A percentile compares a stretch with the other conserved stretches of the same genome.
phyloP scores from a whole-genome alignment of 176 grass and related monocot species.

The Paspalum notatum region DNA sequence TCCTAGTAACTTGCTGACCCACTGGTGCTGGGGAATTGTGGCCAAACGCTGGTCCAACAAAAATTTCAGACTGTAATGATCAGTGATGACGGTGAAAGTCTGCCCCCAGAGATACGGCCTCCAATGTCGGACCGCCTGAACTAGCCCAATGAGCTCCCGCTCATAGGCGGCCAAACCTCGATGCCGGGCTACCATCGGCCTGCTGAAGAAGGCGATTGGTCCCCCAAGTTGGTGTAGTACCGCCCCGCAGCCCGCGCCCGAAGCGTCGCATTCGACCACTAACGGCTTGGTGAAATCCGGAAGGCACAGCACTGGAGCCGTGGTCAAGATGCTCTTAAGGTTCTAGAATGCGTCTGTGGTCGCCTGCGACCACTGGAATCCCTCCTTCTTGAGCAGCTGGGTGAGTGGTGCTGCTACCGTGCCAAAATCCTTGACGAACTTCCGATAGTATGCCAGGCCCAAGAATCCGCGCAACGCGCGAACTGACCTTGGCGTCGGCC shows the following conservation, averaged over 20 bases:
- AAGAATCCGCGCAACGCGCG: too few relatives aligned
- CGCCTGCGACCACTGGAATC: background rate
- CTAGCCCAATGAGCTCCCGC: too few relatives aligned
- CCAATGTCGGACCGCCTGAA: too few relatives aligned
- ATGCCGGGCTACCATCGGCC: background rate
- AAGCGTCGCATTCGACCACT: background rate
- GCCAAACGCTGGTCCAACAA: background rate
- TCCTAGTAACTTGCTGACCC: too few relatives aligned
- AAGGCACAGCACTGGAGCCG: background rate
- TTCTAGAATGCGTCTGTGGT: background rate
- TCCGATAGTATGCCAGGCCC: too few relatives aligned
- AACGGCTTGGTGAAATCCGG: background rate
- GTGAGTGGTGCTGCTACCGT: background rate
- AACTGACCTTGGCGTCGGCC: too few relatives aligned
- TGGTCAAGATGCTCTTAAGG: background rate
- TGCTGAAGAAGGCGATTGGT: background rate
- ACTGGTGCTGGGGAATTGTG: background rate
- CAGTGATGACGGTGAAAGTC: background rate
- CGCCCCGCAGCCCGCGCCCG: too few relatives aligned
- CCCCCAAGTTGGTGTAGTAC: background rate
- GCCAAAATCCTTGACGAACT: background rate
- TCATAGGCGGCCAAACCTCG: too few relatives aligned
- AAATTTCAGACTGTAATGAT: background rate
- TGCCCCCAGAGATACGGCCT: too few relatives aligned
- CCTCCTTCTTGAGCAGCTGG: background rate